phyloP scores from a whole-genome alignment of 345 rosid species.

The Gossypium turneri region DNA sequence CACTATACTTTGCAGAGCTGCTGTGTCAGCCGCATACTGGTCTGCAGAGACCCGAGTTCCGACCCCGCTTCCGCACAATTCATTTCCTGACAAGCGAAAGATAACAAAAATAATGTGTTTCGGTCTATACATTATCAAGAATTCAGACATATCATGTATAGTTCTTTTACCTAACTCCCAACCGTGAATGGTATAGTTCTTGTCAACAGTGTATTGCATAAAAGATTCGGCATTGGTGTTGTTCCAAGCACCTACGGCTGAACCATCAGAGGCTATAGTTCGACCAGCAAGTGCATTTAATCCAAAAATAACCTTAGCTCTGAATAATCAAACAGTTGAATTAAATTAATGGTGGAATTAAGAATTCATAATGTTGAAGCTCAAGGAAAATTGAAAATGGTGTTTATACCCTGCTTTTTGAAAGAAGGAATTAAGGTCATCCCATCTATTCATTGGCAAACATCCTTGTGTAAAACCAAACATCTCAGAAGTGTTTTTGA shows the following conservation, averaged over 20 bases:
- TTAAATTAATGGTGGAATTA: background rate
- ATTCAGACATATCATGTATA: background rate
- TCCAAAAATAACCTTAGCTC: slow-evolving; percentile 60
- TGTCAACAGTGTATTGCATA: slow-evolving; percentile 47
- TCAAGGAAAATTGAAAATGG: background rate
- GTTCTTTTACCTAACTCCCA: slow-evolving; percentile 74
- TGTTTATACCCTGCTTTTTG: slow-evolving; percentile 45
- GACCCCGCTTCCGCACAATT: slow-evolving; percentile 71
- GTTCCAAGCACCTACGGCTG: slow-evolving; percentile 61
- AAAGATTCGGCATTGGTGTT: slow-evolving; percentile 51
- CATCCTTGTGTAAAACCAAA: slow-evolving; percentile 65
- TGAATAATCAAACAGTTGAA: slow-evolving; percentile 15
- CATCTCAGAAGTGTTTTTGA: slow-evolving; percentile 33
- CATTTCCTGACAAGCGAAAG: slow-evolving; percentile 57
- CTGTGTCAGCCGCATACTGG: slow-evolving; percentile 72
- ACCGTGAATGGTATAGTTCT: slow-evolving; percentile 46
- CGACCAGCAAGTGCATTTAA: slow-evolving; percentile 58
- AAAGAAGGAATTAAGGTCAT: slow-evolving; percentile 59
- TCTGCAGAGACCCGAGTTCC: slow-evolving; percentile 67
- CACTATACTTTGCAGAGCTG: slow-evolving; percentile 46
- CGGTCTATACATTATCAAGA: background rate
- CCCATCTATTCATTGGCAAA: slow-evolving; percentile 67
- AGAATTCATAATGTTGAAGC: background rate
- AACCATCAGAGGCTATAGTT: slow-evolving; percentile 32
- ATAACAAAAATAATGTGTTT: background rate